Conservation (phyloP, 2,329 filamentous ascomycete species). For the Claviceps africana region DNA sequence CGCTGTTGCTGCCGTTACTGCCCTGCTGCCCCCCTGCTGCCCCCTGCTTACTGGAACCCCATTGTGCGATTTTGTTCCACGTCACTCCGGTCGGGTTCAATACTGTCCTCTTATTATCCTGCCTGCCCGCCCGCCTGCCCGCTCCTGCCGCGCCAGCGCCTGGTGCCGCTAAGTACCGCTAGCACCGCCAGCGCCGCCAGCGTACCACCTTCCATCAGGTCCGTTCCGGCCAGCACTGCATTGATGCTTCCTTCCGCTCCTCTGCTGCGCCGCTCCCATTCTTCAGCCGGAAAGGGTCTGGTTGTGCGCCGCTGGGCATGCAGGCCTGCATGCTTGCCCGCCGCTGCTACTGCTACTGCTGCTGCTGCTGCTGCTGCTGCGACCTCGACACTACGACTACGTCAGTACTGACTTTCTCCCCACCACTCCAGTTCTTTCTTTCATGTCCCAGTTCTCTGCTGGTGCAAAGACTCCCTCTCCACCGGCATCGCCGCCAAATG, state of each 20-base stretch:
- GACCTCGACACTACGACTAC: not conserved
- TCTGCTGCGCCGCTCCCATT: not conserved
- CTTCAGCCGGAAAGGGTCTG: not conserved
- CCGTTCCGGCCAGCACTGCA: not conserved
- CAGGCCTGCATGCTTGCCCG: not conserved
- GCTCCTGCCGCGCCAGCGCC: not conserved
- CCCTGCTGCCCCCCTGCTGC: too few relatives aligned
- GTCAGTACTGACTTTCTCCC: constrained; percentile 1
- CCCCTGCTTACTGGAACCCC: not conserved
- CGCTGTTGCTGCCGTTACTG: not conserved
- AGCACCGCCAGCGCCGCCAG: too few relatives aligned
- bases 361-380: not conserved
- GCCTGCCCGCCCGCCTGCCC: not conserved
- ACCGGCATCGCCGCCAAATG: constrained; percentile 29
- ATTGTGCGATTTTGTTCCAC: not conserved
- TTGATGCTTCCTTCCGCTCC: not conserved
- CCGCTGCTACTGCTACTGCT: not conserved
- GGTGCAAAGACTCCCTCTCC: constrained; percentile 31
- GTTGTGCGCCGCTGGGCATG: not conserved
- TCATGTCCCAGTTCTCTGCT: constrained; percentile 68
- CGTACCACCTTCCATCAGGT: not conserved
- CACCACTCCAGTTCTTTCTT: constrained; percentile 58
- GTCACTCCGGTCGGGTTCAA: not conserved
- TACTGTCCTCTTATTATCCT: not conserved
- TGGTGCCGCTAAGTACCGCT: not conserved